A percentile compares a stretch with the other conserved stretches of the same genome.
Conservation (phyloP, 2,329 filamentous ascomycete species). For the Calonectria pauciramosa region DNA sequence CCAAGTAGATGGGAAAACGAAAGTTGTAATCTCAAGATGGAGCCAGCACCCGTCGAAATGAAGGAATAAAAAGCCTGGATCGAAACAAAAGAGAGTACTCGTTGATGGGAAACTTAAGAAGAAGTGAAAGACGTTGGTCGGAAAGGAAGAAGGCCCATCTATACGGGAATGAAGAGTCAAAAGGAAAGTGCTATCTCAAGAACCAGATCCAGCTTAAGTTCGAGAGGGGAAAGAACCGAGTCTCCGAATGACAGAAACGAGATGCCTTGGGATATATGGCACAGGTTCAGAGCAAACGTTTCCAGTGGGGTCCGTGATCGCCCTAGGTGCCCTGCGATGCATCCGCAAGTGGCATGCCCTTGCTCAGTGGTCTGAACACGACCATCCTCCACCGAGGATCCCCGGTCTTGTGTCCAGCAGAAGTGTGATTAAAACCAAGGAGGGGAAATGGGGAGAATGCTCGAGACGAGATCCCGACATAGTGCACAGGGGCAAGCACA, state of each 20-base stretch:
- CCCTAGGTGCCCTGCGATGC: constrained; percentile 25
- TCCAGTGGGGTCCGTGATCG: constrained; percentile 37
- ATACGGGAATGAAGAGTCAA: constrained; percentile 15
- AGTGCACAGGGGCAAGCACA: constrained; percentile 36
- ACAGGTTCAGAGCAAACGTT: constrained; percentile 37
- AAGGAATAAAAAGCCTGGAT: background rate
- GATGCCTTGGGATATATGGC: constrained; percentile 43
- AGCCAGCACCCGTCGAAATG: constrained; percentile 7
- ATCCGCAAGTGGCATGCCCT: constrained; percentile 40
- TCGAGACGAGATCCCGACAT: constrained; percentile 49
- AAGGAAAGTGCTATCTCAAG: constrained; percentile 20
- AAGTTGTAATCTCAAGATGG: constrained; percentile 12
- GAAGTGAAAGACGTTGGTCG: constrained; percentile 22
- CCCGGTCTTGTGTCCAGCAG: constrained; percentile 50
- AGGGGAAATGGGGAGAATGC: constrained; percentile 60
- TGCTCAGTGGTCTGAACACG: constrained; percentile 41
- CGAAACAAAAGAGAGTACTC: constrained; percentile 13
- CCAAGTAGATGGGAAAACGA: background rate
- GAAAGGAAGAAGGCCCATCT: constrained; percentile 19
- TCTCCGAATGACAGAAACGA: constrained; percentile 21
- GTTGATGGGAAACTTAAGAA: constrained; percentile 19
- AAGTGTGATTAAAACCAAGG: constrained; percentile 63
- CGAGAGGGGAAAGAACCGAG: constrained; percentile 20
- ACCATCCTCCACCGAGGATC: constrained; percentile 34
- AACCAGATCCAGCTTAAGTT: constrained; percentile 30